Conservation (phyloP, 129 eudicot species). For the Kitagawia praeruptora region DNA sequence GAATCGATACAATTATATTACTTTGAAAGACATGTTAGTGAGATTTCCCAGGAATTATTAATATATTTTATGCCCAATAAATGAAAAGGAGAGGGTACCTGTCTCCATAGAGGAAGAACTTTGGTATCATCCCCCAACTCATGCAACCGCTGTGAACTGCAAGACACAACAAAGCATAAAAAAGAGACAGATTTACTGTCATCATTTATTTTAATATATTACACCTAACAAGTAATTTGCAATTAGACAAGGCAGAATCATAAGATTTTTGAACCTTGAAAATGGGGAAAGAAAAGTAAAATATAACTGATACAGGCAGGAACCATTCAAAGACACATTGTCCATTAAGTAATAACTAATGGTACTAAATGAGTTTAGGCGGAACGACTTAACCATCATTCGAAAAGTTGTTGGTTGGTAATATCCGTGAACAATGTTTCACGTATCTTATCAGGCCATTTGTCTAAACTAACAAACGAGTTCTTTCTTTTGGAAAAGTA, state of each 20-base stretch:
- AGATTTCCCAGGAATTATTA: background rate
- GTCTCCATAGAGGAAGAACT: constrained; percentile 97
- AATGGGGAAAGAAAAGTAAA: background rate
- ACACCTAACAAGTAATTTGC: background rate
- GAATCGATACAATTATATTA: background rate
- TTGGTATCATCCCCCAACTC: constrained; percentile 91
- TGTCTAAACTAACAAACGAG: background rate
- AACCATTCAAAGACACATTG: background rate
- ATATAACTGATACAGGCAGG: background rate
- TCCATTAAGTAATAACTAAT: background rate
- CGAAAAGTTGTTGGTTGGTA: background rate
- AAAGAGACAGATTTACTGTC: background rate
- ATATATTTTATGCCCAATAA: background rate
- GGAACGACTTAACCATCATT: background rate
- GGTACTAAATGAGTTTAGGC: background rate
- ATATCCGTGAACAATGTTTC: background rate
- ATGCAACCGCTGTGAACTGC: constrained; percentile 78
- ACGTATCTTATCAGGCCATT: background rate
- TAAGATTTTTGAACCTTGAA: background rate
- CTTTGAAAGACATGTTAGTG: background rate
- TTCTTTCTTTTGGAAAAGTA: background rate
- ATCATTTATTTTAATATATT: background rate
- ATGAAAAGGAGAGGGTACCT: constrained; percentile 29
- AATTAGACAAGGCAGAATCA: background rate
- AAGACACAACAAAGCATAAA: constrained; percentile 15